Percentiles rank a stretch among this genome's conserved stretches.
These are phyloP conservation scores for Pichia cabralensis DNA, from an alignment of 805 yeast genomes.

Conservation along the genomic window DNA sequence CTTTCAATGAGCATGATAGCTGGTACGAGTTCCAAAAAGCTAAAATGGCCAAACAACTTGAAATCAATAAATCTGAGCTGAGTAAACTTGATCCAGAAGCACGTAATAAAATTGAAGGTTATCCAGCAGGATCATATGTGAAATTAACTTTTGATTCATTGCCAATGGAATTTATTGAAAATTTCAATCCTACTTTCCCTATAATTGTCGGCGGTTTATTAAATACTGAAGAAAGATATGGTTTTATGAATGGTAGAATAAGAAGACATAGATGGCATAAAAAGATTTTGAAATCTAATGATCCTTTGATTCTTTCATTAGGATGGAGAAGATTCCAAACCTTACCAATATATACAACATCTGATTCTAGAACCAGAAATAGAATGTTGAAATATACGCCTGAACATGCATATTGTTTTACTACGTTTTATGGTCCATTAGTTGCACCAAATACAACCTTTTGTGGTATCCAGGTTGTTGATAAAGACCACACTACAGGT, in stretches of 20 bases:
- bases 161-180: slow-evolving; percentile 85
- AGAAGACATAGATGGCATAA: slow-evolving; percentile 99
- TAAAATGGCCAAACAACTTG: slow-evolving; percentile 91
- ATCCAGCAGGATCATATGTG: slow-evolving; percentile 87
- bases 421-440: slow-evolving; percentile 92
- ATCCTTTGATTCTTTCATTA: slow-evolving; percentile 83
- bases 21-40: slow-evolving; percentile 98
- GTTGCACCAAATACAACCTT: slow-evolving; percentile 97
- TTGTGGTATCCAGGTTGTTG: slow-evolving; percentile 87
- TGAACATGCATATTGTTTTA: slow-evolving; percentile 93
- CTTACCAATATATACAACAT: slow-evolving; percentile 87
- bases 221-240: slow-evolving; percentile 87
- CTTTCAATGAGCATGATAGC: slow-evolving; percentile 70
- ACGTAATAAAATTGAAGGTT: slow-evolving; percentile 81
- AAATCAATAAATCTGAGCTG: slow-evolving; percentile 77
- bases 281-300: slow-evolving; percentile 88
- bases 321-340: slow-evolving; percentile 99
- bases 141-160: slow-evolving; percentile 71
- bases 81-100: slow-evolving; percentile 67
- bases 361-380: slow-evolving; percentile 95
- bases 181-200: slow-evolving; percentile 79
- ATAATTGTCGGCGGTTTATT: slow-evolving; percentile 84
- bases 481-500: slow-evolving; percentile 74
- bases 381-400: slow-evolving; percentile 98
- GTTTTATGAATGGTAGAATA: slow-evolving; percentile 83